Evolutionary conservation across 139 green algal species (phyloP).

Genomic region (Picochlorum costavermella): DNA sequence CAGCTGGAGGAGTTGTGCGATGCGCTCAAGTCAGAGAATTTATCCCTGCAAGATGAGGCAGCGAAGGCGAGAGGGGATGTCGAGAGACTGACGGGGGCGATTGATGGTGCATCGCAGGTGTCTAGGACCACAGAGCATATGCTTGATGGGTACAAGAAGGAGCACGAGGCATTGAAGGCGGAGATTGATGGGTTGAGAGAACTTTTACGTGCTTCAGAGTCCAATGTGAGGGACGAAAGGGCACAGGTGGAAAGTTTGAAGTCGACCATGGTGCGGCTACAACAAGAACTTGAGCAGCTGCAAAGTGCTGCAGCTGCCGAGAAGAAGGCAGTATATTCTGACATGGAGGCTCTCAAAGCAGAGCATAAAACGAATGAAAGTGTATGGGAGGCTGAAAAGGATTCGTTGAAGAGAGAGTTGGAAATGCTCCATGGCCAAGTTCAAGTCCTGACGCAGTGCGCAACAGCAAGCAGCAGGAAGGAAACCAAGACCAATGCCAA

Average conservation of each 20-base stretch:
- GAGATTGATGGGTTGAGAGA: neutral
- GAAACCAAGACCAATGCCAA: neutral
- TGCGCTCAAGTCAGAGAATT: neutral
- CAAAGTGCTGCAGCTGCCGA: neutral
- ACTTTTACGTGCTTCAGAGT: neutral
- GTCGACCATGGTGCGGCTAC: neutral
- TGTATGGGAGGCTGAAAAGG: neutral
- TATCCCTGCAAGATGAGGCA: neutral
- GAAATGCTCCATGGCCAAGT: constrained; percentile 3
- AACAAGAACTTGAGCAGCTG: neutral
- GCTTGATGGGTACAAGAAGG: constrained; percentile 2
- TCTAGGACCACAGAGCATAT: neutral
- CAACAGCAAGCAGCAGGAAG: neutral
- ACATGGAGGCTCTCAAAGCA: neutral
- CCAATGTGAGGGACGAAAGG: neutral
- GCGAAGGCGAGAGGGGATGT: constrained; percentile 1
- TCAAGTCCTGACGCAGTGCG: neutral
- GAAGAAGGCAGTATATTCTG: neutral
- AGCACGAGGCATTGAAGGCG: neutral
- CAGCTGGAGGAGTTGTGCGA: neutral
- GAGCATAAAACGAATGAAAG: neutral
- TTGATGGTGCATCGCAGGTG: neutral
- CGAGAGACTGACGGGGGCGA: neutral
- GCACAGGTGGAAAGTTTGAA: neutral
- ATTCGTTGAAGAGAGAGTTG: neutral